Evolutionary conservation across 192 early-diverging fungal species (phyloP).

Genomic region (Geranomyces variabilis): DNA sequence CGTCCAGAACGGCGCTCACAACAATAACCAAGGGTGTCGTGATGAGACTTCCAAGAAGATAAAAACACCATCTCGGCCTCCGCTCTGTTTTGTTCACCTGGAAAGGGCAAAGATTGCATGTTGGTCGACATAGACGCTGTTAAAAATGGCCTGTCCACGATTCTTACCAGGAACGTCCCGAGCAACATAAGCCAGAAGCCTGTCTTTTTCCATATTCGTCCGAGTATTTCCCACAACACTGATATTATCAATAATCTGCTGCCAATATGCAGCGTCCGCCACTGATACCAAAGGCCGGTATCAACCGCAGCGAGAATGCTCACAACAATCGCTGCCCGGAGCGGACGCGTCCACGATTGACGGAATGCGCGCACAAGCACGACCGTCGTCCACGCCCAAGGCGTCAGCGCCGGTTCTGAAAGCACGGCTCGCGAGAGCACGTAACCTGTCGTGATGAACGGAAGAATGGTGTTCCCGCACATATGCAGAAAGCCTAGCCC

Average conservation of each 20-base stretch:
- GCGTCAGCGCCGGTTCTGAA: background rate
- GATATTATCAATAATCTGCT: slow-evolving; percentile 15
- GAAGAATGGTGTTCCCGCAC: background rate
- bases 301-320: slow-evolving; percentile 10
- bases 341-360: slow-evolving; percentile 6
- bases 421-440: slow-evolving; percentile 6
- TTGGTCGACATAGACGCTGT: background rate
- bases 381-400: slow-evolving; percentile 19
- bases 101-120: background rate
- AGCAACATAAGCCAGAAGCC: slow-evolving; percentile 25
- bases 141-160: background rate
- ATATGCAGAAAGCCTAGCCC: slow-evolving; percentile 12
- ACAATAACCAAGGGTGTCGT: slow-evolving; percentile 33
- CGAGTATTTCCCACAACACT: slow-evolving; percentile 12
- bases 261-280: slow-evolving; percentile 17
- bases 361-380: slow-evolving; percentile 26
- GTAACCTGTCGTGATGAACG: slow-evolving; percentile 4
- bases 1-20: slow-evolving; percentile 35
- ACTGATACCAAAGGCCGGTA: background rate
- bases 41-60: slow-evolving; percentile 20
- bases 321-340: background rate
- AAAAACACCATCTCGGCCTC: slow-evolving; percentile 21
- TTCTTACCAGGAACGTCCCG: slow-evolving; percentile 22
- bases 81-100: slow-evolving; percentile 29
- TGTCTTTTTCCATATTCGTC: slow-evolving; percentile 8